Conservation (phyloP, 106 monocot genomes). For the Amphibolis antarctica region DNA sequence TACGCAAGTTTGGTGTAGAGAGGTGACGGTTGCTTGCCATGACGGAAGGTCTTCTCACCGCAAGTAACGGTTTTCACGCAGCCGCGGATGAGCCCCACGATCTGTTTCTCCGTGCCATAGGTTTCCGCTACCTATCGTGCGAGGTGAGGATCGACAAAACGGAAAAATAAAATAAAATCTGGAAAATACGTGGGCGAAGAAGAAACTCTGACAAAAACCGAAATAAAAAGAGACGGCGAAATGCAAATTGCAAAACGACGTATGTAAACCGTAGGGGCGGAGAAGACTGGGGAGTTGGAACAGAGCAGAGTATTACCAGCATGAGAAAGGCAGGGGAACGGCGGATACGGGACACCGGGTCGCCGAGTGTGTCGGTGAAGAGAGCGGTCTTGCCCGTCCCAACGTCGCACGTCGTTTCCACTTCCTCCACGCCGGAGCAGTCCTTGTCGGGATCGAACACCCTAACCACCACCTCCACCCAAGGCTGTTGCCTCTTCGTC, state of each 20-base stretch:
- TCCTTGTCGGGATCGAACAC: conserved; percentile 39
- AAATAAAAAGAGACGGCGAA: neutral
- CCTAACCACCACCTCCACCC: conserved; percentile 9
- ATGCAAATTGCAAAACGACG: neutral
- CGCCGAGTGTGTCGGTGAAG: conserved; percentile 52
- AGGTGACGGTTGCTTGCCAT: conserved; percentile 17
- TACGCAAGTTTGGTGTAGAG: conserved; percentile 79
- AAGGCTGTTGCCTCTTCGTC: neutral
- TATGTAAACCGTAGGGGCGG: neutral
- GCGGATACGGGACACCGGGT: conserved; percentile 47
- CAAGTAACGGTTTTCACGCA: conserved; percentile 13
- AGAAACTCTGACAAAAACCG: neutral
- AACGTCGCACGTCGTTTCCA: conserved; percentile 62
- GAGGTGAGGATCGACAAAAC: no score
- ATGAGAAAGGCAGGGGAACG: conserved; percentile 43
- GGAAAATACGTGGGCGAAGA: no score
- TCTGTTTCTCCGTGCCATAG: neutral
- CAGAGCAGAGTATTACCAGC: conserved; percentile 27
- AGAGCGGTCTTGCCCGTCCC: conserved; percentile 37
- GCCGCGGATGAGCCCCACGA: conserved; percentile 13
- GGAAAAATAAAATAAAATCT: no score
- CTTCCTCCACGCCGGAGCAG: conserved; percentile 21
- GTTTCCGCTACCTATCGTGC: conserved; percentile 8
- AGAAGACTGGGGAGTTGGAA: neutral
- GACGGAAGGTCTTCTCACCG: conserved; percentile 13